Base-by-base conservation (phyloP, 352 stramenopile genomes). In the Phytopythium mirpurense region DNA sequence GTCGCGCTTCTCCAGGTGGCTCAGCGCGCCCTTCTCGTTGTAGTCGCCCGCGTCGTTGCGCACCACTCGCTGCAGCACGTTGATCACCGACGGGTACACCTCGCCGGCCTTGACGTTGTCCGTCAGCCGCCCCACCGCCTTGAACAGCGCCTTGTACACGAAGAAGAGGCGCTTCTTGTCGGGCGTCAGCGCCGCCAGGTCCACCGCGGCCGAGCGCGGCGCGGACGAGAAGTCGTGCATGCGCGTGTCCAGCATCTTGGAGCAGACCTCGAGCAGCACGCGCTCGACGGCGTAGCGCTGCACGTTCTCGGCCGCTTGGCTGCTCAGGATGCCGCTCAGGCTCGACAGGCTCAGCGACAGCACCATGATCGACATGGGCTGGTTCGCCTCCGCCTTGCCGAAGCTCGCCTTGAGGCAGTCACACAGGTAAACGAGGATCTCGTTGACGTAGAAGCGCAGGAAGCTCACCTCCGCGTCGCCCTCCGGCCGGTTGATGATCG, bases 41-140 rank as follows among this genome's bases (percentile, higher is more conserved):
- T 91, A 94, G 53, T 91, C 82, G 24, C 72, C 74, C 0, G 89
- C 81, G 41, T 91, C 79, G 42, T 90, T 90, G 21, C 77, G 75
- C 16, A 94, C 74, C 19, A 94, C 74, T 12, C 84, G 80, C 51
- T 94, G 77, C 34, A 95, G 58, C 19, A 93, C 44, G 50, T 90
- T 87, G 47, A 95, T 78, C 31, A 90, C 79, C 0, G 76, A 85
- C 0, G 82, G 82, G 35, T 86, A 92, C 27, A 95, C 68, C 50
- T 87, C 78, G 0, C 80, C 72, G 31, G 76, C 51, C n/a, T 78
- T 82, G 16, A 86, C 63, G 24, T 75, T 63, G 53, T 91, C 73
- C 5, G 68, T 84, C 18, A 86, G 45, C 15, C 65, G 75, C 5
- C 70, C 67, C 61, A 89, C 57, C 8, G 83, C 70, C 50, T 86